These are phyloP conservation scores for Ceratocystis cacaofunesta DNA, from an alignment of 2,329 filamentous ascomycete species.

Conservation along the genomic window DNA sequence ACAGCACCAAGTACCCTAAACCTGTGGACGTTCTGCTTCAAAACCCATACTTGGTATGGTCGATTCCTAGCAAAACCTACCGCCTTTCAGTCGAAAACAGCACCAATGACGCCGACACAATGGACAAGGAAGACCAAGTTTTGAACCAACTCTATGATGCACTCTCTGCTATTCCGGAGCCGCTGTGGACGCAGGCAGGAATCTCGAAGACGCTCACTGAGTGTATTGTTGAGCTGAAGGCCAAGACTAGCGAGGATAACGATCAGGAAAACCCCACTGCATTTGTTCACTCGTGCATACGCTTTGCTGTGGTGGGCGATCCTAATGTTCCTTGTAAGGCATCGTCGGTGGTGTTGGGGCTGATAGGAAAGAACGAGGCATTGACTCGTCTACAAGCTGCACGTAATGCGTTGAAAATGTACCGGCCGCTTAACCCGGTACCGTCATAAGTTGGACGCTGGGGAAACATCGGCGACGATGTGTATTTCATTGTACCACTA, in stretches of 20 bases:
- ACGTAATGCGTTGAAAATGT: not conserved
- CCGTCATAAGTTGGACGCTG: not conserved
- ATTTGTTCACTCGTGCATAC: slow-evolving; percentile 10
- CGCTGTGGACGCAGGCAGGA: slow-evolving; percentile 20
- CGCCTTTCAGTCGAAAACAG: not conserved
- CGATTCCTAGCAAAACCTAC: slow-evolving; percentile 24
- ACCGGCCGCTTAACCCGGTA: not conserved
- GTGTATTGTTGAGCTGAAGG: slow-evolving; percentile 3
- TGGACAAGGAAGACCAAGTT: slow-evolving; percentile 4
- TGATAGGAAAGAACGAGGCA: slow-evolving; percentile 27
- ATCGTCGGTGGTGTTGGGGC: slow-evolving; percentile 21
- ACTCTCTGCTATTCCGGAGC: slow-evolving; percentile 19
- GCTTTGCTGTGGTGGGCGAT: slow-evolving; percentile 17
- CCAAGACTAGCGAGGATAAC: too few relatives aligned
- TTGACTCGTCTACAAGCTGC: slow-evolving; percentile 12
- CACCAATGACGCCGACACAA: not conserved
- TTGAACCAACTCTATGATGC: slow-evolving; percentile 17
- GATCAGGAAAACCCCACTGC: not conserved
- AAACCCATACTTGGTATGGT: slow-evolving; percentile 29
- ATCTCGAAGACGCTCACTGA: slow-evolving; percentile 20
- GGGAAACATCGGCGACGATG: not conserved
- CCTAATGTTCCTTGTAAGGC: slow-evolving; percentile 15
- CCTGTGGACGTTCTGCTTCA: slow-evolving; percentile 20
- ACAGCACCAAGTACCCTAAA: slow-evolving; percentile 16
- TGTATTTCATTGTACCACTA: not conserved